phyloP scores from a whole-genome alignment of 1,284 basidiomycete genomes.

The Fomes fomentarius region DNA sequence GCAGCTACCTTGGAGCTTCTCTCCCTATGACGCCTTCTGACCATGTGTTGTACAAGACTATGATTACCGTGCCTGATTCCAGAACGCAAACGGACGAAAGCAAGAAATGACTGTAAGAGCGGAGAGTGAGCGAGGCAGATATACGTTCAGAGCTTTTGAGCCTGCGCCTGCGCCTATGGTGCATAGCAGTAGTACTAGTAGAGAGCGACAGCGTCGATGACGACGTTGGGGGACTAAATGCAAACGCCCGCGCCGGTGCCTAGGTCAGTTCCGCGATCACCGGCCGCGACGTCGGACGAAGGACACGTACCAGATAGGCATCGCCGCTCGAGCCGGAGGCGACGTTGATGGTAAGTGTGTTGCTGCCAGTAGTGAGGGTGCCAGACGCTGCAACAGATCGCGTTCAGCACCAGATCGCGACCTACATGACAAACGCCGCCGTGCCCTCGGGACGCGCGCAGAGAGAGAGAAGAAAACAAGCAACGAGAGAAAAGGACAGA shows the following conservation, averaged over 20 bases:
- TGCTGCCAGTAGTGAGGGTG: conserved; percentile 42
- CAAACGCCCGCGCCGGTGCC: not conserved
- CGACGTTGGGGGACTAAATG: conserved; percentile 33
- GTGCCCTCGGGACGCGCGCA: too few relatives aligned
- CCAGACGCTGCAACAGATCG: conserved; percentile 32
- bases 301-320: conserved; percentile 38
- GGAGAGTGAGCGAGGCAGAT: not conserved
- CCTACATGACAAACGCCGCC: not conserved
- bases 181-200: conserved; percentile 4
- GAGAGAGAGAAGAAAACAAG: too few relatives aligned
- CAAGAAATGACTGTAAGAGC: too few relatives aligned
- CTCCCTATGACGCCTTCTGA: too few relatives aligned
- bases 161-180: not conserved
- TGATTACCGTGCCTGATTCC: not conserved
- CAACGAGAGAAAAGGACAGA: too few relatives aligned
- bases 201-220: conserved; percentile 33
- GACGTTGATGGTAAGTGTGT: conserved; percentile 46
- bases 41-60: not conserved
- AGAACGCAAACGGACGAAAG: not conserved
- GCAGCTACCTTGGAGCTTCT: too few relatives aligned
- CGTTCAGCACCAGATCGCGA: not conserved
- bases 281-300: conserved; percentile 48
- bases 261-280: conserved; percentile 29
- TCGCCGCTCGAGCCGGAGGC: conserved; percentile 48
- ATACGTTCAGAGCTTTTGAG: too few relatives aligned